A percentile compares a stretch with the other conserved stretches of the same genome.
phyloP scores from a whole-genome alignment of 2,329 filamentous ascomycete species.

The Aplosporella prunicola region DNA sequence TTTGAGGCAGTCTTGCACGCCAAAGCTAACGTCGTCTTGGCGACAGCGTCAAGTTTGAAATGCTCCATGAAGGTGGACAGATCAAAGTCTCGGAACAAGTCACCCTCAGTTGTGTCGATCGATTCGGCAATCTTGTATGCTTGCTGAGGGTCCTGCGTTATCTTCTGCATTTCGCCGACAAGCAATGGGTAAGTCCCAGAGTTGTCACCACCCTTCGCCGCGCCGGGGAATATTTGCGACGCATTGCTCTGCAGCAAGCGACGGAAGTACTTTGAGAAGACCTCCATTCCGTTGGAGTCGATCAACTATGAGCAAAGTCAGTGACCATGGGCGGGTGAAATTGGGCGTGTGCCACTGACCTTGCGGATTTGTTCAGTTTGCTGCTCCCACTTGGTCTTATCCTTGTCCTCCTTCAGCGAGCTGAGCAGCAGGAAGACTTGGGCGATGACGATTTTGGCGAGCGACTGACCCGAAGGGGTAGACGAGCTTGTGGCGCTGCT shows the following conservation, averaged over 20 bases:
- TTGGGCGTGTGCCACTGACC: conserved; percentile 43
- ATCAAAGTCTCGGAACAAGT: conserved; percentile 93
- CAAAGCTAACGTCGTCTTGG: conserved; percentile 78
- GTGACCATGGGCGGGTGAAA: conserved; percentile 9
- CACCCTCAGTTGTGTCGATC: conserved; percentile 80
- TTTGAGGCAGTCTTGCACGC: conserved; percentile 80
- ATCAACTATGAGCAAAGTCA: conserved; percentile 56
- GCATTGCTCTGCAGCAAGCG: conserved; percentile 88
- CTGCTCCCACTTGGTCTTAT: conserved; percentile 86
- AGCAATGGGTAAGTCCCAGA: conserved; percentile 78
- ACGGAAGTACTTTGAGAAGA: conserved; percentile 91
- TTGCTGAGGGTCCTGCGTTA: conserved; percentile 70
- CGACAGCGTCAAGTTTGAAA: conserved; percentile 82
- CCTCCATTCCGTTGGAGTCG: conserved; percentile 98
- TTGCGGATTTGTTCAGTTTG: conserved; percentile 88
- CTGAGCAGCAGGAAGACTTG: conserved; percentile 92
- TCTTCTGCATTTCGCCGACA: conserved; percentile 74
- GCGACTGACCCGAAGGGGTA: conserved; percentile 35
- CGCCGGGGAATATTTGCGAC: conserved; percentile 75
- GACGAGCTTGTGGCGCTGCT: conserved; percentile 39
- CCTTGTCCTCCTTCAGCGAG: conserved; percentile 91
- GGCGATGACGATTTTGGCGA: conserved; percentile 89
- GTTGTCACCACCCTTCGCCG: conserved; percentile 63
- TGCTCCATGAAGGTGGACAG: conserved; percentile 92
- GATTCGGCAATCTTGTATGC: conserved; percentile 87